Base-by-base conservation (phyloP, 1,139 yeast species). In the Nakaseomyces kungkrabaensis region DNA sequence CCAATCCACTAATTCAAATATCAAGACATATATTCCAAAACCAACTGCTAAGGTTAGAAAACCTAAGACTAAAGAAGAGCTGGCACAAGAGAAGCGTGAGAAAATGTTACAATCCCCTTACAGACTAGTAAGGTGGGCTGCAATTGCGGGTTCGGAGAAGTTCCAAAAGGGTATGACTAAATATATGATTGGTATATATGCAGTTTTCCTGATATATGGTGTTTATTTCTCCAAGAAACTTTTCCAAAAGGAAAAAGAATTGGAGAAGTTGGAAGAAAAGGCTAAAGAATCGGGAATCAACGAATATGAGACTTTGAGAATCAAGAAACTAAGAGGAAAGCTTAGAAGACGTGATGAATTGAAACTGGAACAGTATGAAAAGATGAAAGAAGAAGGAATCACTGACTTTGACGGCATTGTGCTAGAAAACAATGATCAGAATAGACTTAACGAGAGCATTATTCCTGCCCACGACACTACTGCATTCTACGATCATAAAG, bases 381-480 rank as follows among this genome's bases (percentile, higher is more conserved):
- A 74, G 62, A 70, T 79, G 76, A 68, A 78, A 56, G 74, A 76
- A 51, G 77, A 78, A 56, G 70, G 69, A 17, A 50, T 59, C 6
- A 55, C 57, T 4, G 55, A 66, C 38, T 68, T 70, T 54, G 69
- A 68, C 49, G 65, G 57, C n/a, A 67, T 73, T 5, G 66, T 71
- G 58, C 72, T 83, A 54, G 75, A 77, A 52, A 78, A 79, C n/a
- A 70, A 76, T 13, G 79, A 81, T 33, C 75, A 73, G 53, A 71
- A 71, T 52, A 75, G 72, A 54, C 65, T 62, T 60, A 57, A 71
- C 66, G 60, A 63, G 42, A 72, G 74, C 53, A 78, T 85, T 46
- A 75, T 82, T 47, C 81, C 84, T 3, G 76, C 95, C 1, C 76
- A 79, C 59, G 97, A 90, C 63, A 85, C 97, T 11, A 87, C 96